Conservation (phyloP, 148 eudicot species). For the Rhododendron williamsianum region DNA sequence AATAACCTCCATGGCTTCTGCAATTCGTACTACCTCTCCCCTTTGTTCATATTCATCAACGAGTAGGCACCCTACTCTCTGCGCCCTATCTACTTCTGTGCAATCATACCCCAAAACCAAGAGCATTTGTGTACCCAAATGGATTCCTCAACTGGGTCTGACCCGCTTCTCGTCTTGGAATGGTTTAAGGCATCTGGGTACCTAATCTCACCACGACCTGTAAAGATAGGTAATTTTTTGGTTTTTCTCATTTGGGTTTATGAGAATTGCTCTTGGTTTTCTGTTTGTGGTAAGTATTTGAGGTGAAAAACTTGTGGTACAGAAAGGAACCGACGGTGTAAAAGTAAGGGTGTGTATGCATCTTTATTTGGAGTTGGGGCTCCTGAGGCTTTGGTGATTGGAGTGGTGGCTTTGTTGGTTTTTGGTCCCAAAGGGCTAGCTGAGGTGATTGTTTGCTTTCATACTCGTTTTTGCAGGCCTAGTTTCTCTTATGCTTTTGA, state of each 20-base stretch:
- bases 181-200: constrained; percentile 46
- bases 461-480: neutral
- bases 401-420: constrained; percentile 92
- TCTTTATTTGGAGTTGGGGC: constrained; percentile 98
- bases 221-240: constrained; percentile 30
- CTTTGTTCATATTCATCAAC: constrained; percentile 22
- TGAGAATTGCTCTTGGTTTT: neutral
- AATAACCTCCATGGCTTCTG: constrained; percentile 41
- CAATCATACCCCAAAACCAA: constrained; percentile 31
- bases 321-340: constrained; percentile 53
- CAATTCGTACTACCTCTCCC: constrained; percentile 34
- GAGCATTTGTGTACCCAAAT: constrained; percentile 21
- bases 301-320: constrained; percentile 10
- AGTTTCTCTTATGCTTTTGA: neutral
- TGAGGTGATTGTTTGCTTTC: constrained; percentile 43
- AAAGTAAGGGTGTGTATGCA: constrained; percentile 64
- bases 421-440: constrained; percentile 99
- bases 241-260: constrained; percentile 14
- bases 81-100: constrained; percentile 20
- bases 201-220: constrained; percentile 32
- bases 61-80: constrained; percentile 23
- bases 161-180: constrained; percentile 39
- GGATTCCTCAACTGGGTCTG: constrained; percentile 46
- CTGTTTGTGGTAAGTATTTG: neutral
- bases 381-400: constrained; percentile 95